Evolutionary conservation across 768 basidiomycete genomes (phyloP).

Genomic region (Strobilomyces dryophilus): DNA sequence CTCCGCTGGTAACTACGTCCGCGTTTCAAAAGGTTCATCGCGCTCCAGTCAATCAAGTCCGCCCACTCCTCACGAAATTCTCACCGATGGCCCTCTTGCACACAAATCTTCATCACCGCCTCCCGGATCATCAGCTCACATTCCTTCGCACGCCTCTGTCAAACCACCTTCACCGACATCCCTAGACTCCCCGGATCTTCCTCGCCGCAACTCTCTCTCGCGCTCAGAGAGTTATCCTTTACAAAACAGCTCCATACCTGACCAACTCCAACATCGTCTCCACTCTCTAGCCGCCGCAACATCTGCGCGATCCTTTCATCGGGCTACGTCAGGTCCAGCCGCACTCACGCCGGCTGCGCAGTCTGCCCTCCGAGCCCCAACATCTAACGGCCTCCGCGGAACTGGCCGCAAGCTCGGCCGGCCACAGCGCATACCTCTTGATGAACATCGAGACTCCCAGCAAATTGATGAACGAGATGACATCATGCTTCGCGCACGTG

Average conservation of each 20-base stretch:
- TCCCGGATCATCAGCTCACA: constrained; percentile 14
- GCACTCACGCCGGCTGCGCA: constrained; percentile 29
- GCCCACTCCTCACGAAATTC: constrained; percentile 37
- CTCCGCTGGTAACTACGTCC: constrained; percentile 42
- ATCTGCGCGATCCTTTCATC: constrained; percentile 54
- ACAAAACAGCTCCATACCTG: constrained; percentile 31
- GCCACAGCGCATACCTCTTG: constrained; percentile 36
- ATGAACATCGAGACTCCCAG: constrained; percentile 32
- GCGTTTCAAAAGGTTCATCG: constrained; percentile 41
- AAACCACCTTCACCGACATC: constrained; percentile 34
- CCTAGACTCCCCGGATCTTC: constrained; percentile 36
- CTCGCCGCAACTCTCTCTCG: constrained; percentile 50
- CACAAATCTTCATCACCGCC: constrained; percentile 27
- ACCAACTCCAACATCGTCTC: constrained; percentile 28
- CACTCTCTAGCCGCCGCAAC: constrained; percentile 20
- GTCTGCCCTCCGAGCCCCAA: constrained; percentile 25
- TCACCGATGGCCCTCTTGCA: constrained; percentile 23
- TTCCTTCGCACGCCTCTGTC: constrained; percentile 16
- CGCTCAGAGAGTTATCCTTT: constrained; percentile 64
- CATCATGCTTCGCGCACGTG: constrained; percentile 22
- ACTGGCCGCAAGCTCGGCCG: constrained; percentile 33
- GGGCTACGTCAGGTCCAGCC: constrained; percentile 61
- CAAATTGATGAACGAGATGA: constrained; percentile 35
- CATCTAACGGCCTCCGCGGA: constrained; percentile 31
- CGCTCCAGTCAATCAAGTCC: constrained; percentile 36